phyloP scores from a whole-genome alignment of 371 early-diverging fungal genomes.

The Coemansia sp. region DNA sequence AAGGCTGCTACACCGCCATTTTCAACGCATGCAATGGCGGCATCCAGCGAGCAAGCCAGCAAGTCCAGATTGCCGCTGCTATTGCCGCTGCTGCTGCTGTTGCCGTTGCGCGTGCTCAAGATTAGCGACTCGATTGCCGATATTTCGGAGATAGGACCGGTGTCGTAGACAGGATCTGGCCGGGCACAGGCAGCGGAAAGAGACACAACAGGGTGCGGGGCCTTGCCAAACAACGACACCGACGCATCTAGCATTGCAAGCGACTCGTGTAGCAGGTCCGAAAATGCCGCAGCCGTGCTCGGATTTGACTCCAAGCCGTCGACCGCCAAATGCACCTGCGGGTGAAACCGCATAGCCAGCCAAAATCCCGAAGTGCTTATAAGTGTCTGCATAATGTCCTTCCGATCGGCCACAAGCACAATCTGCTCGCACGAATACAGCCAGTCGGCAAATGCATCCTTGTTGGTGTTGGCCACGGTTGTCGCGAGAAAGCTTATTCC shows the following conservation, averaged over 20 bases:
- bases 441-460: constrained; percentile 27
- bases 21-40: constrained; percentile 17
- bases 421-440: constrained; percentile 22
- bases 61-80: neutral
- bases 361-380: neutral
- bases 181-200: neutral
- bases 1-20: constrained; percentile 7
- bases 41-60: constrained; percentile 13
- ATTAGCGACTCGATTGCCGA: neutral
- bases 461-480: constrained; percentile 3
- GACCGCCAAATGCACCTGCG: constrained; percentile 11
- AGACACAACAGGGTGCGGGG: neutral
- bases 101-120: too few relatives aligned
- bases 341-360: constrained; percentile 21
- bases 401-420: constrained; percentile 22
- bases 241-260: constrained; percentile 8
- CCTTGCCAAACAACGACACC: too few relatives aligned
- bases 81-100: neutral
- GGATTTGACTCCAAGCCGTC: constrained; percentile 9
- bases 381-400: constrained; percentile 14
- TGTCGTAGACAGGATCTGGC: neutral
- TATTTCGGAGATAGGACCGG: neutral
- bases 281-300: constrained; percentile 3
- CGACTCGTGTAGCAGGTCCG: constrained; percentile 21
- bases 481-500: constrained; percentile 6